A percentile compares a stretch with the other conserved stretches of the same genome.
Conservation (phyloP, 2,329 filamentous ascomycete genomes). For the Xylariaceae sp. region DNA sequence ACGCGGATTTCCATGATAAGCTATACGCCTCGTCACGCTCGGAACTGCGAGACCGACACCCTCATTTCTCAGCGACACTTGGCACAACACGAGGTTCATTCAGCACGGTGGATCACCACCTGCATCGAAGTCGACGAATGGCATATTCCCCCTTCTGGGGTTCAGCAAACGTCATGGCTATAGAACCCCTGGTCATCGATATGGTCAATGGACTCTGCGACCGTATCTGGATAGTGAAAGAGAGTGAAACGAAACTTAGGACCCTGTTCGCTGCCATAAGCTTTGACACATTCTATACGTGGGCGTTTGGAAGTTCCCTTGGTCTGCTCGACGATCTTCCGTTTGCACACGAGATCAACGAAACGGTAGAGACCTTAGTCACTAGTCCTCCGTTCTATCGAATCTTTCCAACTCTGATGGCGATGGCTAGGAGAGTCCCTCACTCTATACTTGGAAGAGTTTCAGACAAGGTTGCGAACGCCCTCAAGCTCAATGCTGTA, state of each 20-base stretch:
- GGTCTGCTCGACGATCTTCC: constrained; percentile 1
- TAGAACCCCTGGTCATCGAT: neutral
- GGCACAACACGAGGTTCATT: neutral
- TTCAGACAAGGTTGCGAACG: neutral
- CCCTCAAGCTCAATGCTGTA: neutral
- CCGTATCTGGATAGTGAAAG: neutral
- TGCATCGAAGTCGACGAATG: neutral
- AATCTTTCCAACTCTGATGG: constrained; percentile 1
- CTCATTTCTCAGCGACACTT: neutral
- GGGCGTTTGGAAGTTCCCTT: constrained; percentile 1
- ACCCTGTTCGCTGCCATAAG: neutral
- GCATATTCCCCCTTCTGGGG: constrained; percentile 2
- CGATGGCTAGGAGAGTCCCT: constrained; percentile 1
- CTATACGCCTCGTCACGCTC: constrained; percentile 1
- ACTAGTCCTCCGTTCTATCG: neutral
- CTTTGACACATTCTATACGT: constrained; percentile 4
- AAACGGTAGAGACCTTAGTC: neutral
- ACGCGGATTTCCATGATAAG: constrained; percentile 7
- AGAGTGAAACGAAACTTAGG: neutral
- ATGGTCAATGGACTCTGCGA: neutral
- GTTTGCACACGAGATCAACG: neutral
- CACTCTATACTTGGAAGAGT: neutral
- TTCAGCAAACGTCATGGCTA: neutral
- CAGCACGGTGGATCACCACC: constrained; percentile 2
- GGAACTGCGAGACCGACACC: neutral